Evolutionary conservation across 208 protist species (phyloP), one percentile per base, ranked within the genome.

Genomic region (Acanthamoeba lenticulata): DNA sequence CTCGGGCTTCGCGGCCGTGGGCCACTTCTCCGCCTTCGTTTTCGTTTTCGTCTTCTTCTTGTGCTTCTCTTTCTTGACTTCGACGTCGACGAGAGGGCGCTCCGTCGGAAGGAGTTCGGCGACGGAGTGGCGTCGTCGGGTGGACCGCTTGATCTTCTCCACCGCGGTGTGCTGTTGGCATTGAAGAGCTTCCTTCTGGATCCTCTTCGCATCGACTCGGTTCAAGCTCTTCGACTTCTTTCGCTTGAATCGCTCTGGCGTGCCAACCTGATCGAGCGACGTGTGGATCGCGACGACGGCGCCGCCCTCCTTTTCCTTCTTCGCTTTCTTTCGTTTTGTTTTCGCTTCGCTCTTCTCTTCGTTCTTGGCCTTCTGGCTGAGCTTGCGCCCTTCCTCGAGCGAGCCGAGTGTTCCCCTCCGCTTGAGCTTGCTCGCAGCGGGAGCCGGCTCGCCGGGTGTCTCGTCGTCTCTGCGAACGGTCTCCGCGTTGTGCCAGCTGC

Each of bases 41-140:
- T 79, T 44, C 67, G 72, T 47, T 19, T 83, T 83, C 72, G 7
- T 83, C 42, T 83, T 72, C 38, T 72, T 72, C 62, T 72, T 72
- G 21, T 60, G 15, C 29, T 72, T 72, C 9, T 72, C 34, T 38
- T 72, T 13, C 17, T 40, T 34, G 29, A 24, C 49, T 24, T 57
- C 49, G 13, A 19, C 49, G 49, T 57, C 49, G 13, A 57, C 49
- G 49, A 57, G 49, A n/a, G 52, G 0, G 52, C 19, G 21, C 13
- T 60, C 52, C 13, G 52, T 60, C 52, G 5, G 11, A 24, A 17
- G 19, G 52, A 60, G 52, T 15, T 60, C 52, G 21, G 19, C 52
- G 52, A 24, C 19, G 11, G 52, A 60, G 52, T 60, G 52, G 19
- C n/a, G 65, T 36, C 36, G 29, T 24, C 38, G n/a, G 15, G 29